Percentiles rank a stretch among this genome's conserved stretches.
Evolutionary conservation across 192 early-diverging fungal species (phyloP).

Genomic region (Glomus cerebriforme): DNA sequence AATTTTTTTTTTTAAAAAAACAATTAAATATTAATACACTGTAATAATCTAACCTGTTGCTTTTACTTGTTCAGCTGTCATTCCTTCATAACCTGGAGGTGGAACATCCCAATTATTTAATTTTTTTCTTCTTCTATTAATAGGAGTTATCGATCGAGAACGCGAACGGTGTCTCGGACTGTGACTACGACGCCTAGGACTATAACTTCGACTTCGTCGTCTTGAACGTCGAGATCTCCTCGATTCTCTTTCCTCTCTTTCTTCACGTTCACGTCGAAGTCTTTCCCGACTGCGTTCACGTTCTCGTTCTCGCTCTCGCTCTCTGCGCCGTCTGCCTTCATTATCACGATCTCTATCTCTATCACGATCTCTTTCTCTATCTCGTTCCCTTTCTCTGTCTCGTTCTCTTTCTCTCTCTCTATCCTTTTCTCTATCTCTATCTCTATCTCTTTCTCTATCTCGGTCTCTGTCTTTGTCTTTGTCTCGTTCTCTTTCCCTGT

Average conservation of each 20-base stretch:
- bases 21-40: not conserved
- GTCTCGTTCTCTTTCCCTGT: slow-evolving; percentile 36
- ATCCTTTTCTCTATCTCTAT: slow-evolving; percentile 42
- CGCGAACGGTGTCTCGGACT: slow-evolving; percentile 41
- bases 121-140: slow-evolving; percentile 77
- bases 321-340: slow-evolving; percentile 47
- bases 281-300: slow-evolving; percentile 34
- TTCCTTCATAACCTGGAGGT: slow-evolving; percentile 85
- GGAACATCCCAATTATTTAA: slow-evolving; percentile 92
- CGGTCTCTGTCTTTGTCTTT: slow-evolving; percentile 21
- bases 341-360: slow-evolving; percentile 32
- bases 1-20: too few relatives aligned
- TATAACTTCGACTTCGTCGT: slow-evolving; percentile 46
- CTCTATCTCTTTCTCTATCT: slow-evolving; percentile 30
- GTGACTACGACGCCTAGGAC: slow-evolving; percentile 24
- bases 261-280: slow-evolving; percentile 40
- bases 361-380: slow-evolving; percentile 30
- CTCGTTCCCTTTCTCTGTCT: slow-evolving; percentile 37
- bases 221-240: slow-evolving; percentile 50
- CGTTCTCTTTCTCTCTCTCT: slow-evolving; percentile 41
- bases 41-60: slow-evolving; percentile 60
- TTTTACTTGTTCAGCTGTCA: slow-evolving; percentile 87
- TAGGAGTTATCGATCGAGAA: slow-evolving; percentile 49
- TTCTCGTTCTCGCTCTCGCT: slow-evolving; percentile 40
- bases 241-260: slow-evolving; percentile 47